Evolutionary conservation across 2,329 filamentous ascomycete species (phyloP).

Genomic region (Hypoxylon sp.): DNA sequence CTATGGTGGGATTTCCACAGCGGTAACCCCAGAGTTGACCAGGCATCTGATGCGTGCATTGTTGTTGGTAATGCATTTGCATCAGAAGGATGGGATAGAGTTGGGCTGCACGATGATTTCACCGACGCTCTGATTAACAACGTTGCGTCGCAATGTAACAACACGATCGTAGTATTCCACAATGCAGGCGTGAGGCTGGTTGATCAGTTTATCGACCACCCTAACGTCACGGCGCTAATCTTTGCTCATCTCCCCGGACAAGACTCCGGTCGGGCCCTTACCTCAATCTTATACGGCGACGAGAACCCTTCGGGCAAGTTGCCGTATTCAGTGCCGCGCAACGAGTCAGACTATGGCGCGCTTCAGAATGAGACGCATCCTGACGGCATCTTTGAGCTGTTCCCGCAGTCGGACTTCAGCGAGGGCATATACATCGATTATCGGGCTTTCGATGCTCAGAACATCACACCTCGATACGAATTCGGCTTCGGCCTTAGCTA

Average conservation of each 20-base stretch:
- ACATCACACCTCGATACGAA: conserved; percentile 72
- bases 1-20: conserved; percentile 65
- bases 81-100: conserved; percentile 73
- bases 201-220: conserved; percentile 72
- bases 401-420: conserved; percentile 60
- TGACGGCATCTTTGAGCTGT: conserved; percentile 60
- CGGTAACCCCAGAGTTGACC: conserved; percentile 58
- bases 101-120: conserved; percentile 72
- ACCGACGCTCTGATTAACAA: conserved; percentile 65
- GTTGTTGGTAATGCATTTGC: conserved; percentile 72
- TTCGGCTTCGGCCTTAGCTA: conserved; percentile 79
- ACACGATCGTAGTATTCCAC: conserved; percentile 76
- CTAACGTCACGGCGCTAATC: conserved; percentile 81
- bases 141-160: conserved; percentile 66
- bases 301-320: conserved; percentile 63
- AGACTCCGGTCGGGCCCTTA: conserved; percentile 81
- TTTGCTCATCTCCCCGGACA: conserved; percentile 61
- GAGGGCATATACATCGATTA: conserved; percentile 77
- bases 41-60: conserved; percentile 69
- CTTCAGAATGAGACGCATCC: conserved; percentile 53
- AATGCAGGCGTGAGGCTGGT: conserved; percentile 72
- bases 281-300: conserved; percentile 80
- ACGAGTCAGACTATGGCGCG: conserved; percentile 62
- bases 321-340: conserved; percentile 67
- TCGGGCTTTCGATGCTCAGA: conserved; percentile 71